Percentiles rank a stretch among this genome's conserved stretches.
Conservation (phyloP, 768 basidiomycete genomes). For the Tylopilus cervinicoccineus region DNA sequence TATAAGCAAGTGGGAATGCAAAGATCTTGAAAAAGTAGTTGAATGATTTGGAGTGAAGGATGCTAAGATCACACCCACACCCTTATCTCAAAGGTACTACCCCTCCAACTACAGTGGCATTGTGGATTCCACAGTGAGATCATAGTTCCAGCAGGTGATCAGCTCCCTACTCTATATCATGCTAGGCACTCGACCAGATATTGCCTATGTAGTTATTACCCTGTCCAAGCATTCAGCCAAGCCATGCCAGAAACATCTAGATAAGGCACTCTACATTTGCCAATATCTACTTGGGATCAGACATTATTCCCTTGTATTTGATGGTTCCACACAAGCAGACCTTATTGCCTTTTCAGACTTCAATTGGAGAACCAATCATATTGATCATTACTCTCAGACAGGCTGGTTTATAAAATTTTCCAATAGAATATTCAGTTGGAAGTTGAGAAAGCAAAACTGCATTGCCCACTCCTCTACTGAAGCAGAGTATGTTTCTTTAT, state of each 20-base stretch:
- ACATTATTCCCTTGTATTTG: not conserved
- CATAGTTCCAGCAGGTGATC: not conserved
- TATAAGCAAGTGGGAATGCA: not conserved
- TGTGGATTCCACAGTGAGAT: not conserved
- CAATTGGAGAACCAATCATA: not conserved
- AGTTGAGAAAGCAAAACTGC: not conserved
- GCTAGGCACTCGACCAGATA: not conserved
- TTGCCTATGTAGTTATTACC: not conserved
- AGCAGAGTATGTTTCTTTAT: not conserved
- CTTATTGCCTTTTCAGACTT: not conserved
- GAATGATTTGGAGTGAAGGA: not conserved
- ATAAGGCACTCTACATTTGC: not conserved
- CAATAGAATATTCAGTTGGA: not conserved
- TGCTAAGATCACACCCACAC: not conserved
- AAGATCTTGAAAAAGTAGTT: not conserved
- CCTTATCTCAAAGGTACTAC: not conserved
- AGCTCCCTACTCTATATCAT: not conserved
- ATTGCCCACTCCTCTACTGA: not conserved
- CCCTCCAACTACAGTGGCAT: not conserved
- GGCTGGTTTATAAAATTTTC: not conserved
- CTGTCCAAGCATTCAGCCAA: not conserved
- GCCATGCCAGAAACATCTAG: not conserved
- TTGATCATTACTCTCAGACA: not conserved
- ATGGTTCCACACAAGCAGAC: not conserved
- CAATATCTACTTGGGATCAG: not conserved